phyloP scores from a whole-genome alignment of 768 basidiomycete species.

The Tephrocybe rancida region DNA sequence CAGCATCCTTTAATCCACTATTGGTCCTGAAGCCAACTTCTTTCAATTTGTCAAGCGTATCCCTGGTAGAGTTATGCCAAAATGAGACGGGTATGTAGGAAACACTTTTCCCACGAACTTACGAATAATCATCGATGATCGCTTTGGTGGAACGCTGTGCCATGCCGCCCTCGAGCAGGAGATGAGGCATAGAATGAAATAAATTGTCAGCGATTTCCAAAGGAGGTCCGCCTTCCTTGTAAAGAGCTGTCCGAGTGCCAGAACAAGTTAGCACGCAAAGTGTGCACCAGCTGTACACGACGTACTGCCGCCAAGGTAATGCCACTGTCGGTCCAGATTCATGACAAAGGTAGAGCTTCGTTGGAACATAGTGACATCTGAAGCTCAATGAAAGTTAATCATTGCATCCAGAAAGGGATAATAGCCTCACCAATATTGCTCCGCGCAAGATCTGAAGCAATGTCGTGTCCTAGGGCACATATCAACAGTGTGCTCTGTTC shows the following conservation, averaged over 20 bases:
- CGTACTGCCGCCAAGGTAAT: conserved; percentile 27
- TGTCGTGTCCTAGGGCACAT: too few relatives aligned
- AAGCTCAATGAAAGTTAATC: too few relatives aligned
- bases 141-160: conserved; percentile 14
- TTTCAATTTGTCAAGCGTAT: neutral
- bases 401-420: too few relatives aligned
- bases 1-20: conserved; percentile 40
- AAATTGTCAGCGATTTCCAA: conserved; percentile 49
- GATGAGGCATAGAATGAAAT: conserved; percentile 44
- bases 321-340: conserved; percentile 37
- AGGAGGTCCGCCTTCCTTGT: conserved; percentile 48
- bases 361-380: conserved; percentile 46
- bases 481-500: too few relatives aligned
- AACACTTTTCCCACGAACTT: neutral
- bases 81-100: neutral
- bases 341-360: conserved; percentile 54
- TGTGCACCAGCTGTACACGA: too few relatives aligned
- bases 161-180: conserved; percentile 18
- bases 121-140: conserved; percentile 41
- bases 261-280: neutral
- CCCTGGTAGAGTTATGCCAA: neutral
- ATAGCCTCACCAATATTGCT: too few relatives aligned
- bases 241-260: conserved; percentile 26
- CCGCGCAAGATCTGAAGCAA: too few relatives aligned
- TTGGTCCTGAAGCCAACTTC: conserved; percentile 47